Percentiles rank a stretch among this genome's conserved stretches.
Evolutionary conservation across 495 filamentous ascomycete genomes (phyloP).

Genomic region (Lasiosphaeriaceae sp.): DNA sequence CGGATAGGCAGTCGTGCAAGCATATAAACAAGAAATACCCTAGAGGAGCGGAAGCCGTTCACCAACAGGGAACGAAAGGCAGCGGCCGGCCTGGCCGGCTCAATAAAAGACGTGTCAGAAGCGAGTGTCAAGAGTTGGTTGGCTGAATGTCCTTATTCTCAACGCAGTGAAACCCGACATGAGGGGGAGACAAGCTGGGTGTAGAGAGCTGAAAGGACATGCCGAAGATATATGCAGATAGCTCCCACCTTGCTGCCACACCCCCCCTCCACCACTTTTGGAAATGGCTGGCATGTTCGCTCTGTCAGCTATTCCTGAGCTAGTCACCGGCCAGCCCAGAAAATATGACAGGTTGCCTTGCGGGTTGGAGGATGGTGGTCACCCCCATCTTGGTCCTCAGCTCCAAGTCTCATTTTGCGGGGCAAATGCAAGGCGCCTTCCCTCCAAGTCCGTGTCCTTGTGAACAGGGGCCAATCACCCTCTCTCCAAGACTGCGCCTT

Average conservation of each 20-base stretch:
- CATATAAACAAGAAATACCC: too few species aligned
- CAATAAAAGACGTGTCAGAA: slow-evolving; percentile 19
- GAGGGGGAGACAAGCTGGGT: not conserved
- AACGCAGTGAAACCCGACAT: slow-evolving; percentile 12
- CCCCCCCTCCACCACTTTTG: slow-evolving; percentile 4
- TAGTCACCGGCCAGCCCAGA: slow-evolving; percentile 22
- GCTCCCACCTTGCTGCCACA: not conserved
- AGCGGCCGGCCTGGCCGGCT: slow-evolving; percentile 32
- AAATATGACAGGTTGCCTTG: slow-evolving; percentile 18
- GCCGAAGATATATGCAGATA: slow-evolving; percentile 1
- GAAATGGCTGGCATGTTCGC: slow-evolving; percentile 10
- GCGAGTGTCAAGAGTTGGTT: slow-evolving; percentile 7
- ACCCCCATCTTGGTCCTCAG: slow-evolving; percentile 6
- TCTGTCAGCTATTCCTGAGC: slow-evolving; percentile 5
- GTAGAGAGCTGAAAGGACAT: not conserved
- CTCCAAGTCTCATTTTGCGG: slow-evolving; percentile 18
- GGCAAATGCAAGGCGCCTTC: slow-evolving; percentile 17
- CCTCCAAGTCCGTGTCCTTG: slow-evolving; percentile 1
- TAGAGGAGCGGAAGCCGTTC: not conserved
- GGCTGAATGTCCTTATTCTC: too few species aligned
- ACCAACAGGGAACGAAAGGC: slow-evolving; percentile 8
- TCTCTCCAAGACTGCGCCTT: not conserved
- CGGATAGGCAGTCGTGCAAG: not conserved
- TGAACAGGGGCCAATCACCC: not conserved
- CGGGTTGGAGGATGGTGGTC: slow-evolving; percentile 18